Evolutionary conservation across 192 early-diverging fungal genomes (phyloP), one percentile per base, ranked within the genome.

Genomic region (Backusella parvicylindrica): DNA sequence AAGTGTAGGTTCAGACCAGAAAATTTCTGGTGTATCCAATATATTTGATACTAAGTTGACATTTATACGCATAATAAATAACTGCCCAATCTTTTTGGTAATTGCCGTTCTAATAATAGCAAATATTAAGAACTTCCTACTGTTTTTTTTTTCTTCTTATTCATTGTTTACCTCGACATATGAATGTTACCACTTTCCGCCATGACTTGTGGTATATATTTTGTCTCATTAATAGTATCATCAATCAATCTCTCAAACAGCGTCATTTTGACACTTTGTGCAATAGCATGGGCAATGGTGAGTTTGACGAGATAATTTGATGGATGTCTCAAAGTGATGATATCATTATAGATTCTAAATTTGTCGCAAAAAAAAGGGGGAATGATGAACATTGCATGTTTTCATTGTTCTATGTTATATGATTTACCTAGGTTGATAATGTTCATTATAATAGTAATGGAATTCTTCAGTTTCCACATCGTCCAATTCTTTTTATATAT

Each of bases 221-320:
- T 91, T 12, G 93, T 96, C 16, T 87, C 91, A 64, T 92, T 88
- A 73, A 99, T 97, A 0, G 96, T 96, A 68, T 95, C 92, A 77
- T 97, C 95, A 74, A 99, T 95, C 70, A 97, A 81, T 35, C 88
- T 89, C 83, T 99, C 97, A 81, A 96, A 99, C 28, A 93, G 79
- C 0, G 94, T 92, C 79, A 99, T 94, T 81, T 99, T 99, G 56
- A 94, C 95, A 40, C 91, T 91, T 83, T 99, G 97, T 8, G 97
- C 95, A 65, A 99, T 93, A 3, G 95, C 97, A 83, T 99, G 97
- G 2, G 94, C 92, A 76, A 99, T 97, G 0, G 96, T 94, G 65
- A 99, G 85, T 81, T 97, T 99, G 76, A 95, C 91, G 86, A 97
- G 91, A 66, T 93, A 91, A 64, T 94, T 92, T 32, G 87, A 85